Evolutionary conservation across 176 grass and related monocot species (phyloP).

Genomic region (Juncus inflexus): DNA sequence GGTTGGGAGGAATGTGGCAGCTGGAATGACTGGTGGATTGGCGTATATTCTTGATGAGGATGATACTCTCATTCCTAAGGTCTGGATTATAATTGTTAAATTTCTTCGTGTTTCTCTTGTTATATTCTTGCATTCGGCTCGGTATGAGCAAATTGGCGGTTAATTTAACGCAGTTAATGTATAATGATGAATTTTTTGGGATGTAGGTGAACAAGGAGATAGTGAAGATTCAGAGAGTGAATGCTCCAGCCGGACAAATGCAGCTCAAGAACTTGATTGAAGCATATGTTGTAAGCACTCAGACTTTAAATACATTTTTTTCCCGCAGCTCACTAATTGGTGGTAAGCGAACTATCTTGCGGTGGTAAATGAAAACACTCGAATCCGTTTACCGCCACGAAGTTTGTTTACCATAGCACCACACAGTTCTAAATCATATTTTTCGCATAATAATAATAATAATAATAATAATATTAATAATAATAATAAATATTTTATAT

Average conservation of each 20-base stretch:
- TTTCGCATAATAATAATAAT: too few species aligned
- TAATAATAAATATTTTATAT: slow-evolving; percentile 9
- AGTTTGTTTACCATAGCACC: too few species aligned
- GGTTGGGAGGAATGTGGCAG: slow-evolving; percentile 96
- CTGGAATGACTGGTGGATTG: slow-evolving; percentile 98
- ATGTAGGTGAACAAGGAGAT: slow-evolving; percentile 97
- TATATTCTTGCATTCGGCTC: neutral
- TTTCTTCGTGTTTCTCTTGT: slow-evolving; percentile 16
- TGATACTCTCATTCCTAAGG: slow-evolving; percentile 84
- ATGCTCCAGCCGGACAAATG: slow-evolving; percentile 99
- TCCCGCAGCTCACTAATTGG: neutral
- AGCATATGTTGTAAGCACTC: slow-evolving; percentile 80
- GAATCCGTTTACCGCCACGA: too few species aligned
- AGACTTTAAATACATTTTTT: neutral
- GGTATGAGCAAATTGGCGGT: neutral
- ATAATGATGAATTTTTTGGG: slow-evolving; percentile 1
- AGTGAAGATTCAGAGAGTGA: slow-evolving; percentile 98
- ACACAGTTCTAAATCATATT: too few species aligned
- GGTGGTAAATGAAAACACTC: neutral
- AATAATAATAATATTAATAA: neutral
- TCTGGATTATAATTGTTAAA: slow-evolving; percentile 22
- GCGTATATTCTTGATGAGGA: slow-evolving; percentile 98
- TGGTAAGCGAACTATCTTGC: neutral
- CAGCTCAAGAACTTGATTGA: slow-evolving; percentile 98
- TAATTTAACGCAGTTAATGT: neutral